phyloP scores from a whole-genome alignment of 495 filamentous ascomycete species.

The Paragyromitra xinjiangensis region DNA sequence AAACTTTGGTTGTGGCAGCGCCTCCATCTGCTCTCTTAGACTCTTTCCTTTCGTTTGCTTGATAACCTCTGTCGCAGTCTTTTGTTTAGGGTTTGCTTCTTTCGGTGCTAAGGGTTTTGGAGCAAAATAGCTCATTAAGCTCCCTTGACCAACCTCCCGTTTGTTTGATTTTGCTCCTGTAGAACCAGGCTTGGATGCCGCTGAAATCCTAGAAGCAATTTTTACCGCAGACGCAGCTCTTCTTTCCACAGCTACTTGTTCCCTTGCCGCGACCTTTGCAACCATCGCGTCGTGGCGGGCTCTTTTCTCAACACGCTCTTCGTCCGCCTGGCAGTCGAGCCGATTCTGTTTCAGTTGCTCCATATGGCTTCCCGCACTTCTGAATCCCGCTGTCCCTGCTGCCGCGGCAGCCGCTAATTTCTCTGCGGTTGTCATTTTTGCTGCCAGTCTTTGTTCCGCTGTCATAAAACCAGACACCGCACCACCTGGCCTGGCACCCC shows the following conservation, averaged over 20 bases:
- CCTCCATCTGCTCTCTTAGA: constrained; percentile 60
- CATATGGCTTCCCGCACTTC: constrained; percentile 51
- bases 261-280: constrained; percentile 44
- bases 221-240: constrained; percentile 35
- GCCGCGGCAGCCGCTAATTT: constrained; percentile 27
- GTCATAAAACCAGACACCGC: constrained; percentile 16
- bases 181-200: not conserved
- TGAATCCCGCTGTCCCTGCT: constrained; percentile 50
- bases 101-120: constrained; percentile 48
- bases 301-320: constrained; percentile 40
- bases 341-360: constrained; percentile 56
- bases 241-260: constrained; percentile 3
- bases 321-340: constrained; percentile 50
- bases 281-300: constrained; percentile 53
- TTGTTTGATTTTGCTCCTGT: constrained; percentile 48
- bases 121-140: constrained; percentile 62
- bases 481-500: not conserved
- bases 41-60: constrained; percentile 59
- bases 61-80: constrained; percentile 60
- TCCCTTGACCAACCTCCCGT: constrained; percentile 61
- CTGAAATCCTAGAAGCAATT: constrained; percentile 38
- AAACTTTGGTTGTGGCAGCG: constrained; percentile 48
- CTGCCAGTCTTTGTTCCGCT: constrained; percentile 43
- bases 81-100: constrained; percentile 59
- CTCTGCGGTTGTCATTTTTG: constrained; percentile 48